Evolutionary conservation across 2,329 filamentous ascomycete genomes (phyloP).

Genomic region (Monilinia laxa): DNA sequence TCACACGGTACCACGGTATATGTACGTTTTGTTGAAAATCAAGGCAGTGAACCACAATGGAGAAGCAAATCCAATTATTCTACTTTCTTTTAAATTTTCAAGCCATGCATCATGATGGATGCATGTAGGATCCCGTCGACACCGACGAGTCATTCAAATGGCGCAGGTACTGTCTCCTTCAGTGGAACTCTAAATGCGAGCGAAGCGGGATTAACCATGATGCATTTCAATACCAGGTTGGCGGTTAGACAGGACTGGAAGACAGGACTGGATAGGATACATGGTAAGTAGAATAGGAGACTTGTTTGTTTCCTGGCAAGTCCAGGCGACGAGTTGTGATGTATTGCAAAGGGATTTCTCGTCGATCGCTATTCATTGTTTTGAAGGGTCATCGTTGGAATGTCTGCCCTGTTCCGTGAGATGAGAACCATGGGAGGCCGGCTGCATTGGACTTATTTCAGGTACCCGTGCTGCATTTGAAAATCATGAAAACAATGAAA

Average conservation of each 20-base stretch:
- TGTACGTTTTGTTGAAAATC: background rate
- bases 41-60: background rate
- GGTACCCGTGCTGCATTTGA: background rate
- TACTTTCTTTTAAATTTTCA: background rate
- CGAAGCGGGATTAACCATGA: constrained; percentile 1
- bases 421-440: too few species aligned
- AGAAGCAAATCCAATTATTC: background rate
- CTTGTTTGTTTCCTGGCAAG: background rate
- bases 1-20: background rate
- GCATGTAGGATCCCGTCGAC: constrained; percentile 1
- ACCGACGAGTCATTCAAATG: background rate
- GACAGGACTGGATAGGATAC: background rate
- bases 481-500: background rate
- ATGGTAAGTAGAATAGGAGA: background rate
- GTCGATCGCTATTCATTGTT: background rate
- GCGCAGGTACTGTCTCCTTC: constrained; percentile 1
- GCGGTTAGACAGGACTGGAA: background rate
- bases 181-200: background rate
- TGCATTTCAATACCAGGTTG: background rate
- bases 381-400: background rate
- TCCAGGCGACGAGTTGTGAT: background rate
- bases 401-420: background rate
- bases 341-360: background rate
- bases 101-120: too few species aligned
- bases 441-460: background rate